Conservation (phyloP, 495 filamentous ascomycete species). For the Paragyromitra xinjiangensis region DNA sequence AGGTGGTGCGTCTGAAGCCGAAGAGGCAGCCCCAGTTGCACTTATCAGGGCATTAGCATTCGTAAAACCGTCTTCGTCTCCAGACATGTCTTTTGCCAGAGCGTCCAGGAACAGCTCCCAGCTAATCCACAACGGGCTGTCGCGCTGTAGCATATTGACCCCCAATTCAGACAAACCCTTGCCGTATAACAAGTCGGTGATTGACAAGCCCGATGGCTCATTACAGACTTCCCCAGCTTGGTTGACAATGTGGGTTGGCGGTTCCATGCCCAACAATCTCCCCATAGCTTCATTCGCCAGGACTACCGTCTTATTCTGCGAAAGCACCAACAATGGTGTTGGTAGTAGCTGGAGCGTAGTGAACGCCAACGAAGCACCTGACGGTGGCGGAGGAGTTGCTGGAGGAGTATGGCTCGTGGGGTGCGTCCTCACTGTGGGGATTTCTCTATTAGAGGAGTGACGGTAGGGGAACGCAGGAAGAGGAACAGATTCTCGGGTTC, state of each 20-base stretch:
- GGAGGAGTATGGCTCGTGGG: slow-evolving; percentile 29
- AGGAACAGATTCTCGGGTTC: slow-evolving; percentile 25
- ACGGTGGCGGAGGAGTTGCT: slow-evolving; percentile 26
- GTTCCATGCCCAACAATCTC: slow-evolving; percentile 65
- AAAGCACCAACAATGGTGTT: slow-evolving; percentile 71
- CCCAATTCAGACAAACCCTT: slow-evolving; percentile 61
- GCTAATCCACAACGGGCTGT: slow-evolving; percentile 63
- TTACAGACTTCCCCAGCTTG: slow-evolving; percentile 7
- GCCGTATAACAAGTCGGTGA: slow-evolving; percentile 65
- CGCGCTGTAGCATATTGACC: slow-evolving; percentile 45
- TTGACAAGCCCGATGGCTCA: slow-evolving; percentile 45
- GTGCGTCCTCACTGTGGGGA: slow-evolving; percentile 50
- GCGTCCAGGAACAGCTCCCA: slow-evolving; percentile 68
- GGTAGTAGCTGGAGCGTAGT: slow-evolving; percentile 74
- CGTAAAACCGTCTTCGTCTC: slow-evolving; percentile 45
- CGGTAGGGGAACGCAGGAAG: slow-evolving; percentile 48
- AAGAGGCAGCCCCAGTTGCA: slow-evolving; percentile 22
- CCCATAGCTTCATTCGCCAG: slow-evolving; percentile 78
- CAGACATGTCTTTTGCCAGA: slow-evolving; percentile 62
- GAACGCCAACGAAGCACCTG: slow-evolving; percentile 62
- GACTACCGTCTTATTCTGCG: slow-evolving; percentile 69
- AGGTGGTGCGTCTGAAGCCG: slow-evolving; percentile 42
- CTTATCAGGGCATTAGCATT: slow-evolving; percentile 48
- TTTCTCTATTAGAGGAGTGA: slow-evolving; percentile 50
- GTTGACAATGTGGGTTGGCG: slow-evolving; percentile 50